These are phyloP conservation scores for Vitis cinerea DNA, from an alignment of 164 flowering plant species.

Conservation along the genomic window DNA sequence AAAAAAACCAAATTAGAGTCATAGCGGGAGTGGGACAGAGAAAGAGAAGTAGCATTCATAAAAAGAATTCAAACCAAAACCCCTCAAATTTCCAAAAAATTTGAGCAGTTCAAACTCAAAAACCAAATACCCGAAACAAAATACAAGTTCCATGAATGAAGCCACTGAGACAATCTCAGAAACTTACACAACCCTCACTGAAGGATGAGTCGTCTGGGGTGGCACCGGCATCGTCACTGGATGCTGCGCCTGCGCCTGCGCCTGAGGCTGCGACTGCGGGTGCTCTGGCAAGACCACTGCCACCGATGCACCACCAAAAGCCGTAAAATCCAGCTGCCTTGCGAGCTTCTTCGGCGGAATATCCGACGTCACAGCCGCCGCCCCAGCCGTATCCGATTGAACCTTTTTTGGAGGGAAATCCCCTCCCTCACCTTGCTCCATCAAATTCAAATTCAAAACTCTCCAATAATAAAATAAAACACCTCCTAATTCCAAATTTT, in stretches of 20 bases:
- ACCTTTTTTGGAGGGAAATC: conserved; percentile 51
- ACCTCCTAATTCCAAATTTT: conserved; percentile 5
- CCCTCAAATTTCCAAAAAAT: conserved; percentile 4
- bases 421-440: conserved; percentile 59
- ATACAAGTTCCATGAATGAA: background rate
- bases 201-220: conserved; percentile 29
- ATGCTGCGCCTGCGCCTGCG: conserved; percentile 19
- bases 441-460: conserved; percentile 27
- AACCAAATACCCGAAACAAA: background rate
- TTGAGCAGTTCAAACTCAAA: background rate
- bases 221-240: conserved; percentile 6
- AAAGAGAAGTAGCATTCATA: background rate
- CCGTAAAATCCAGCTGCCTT: conserved; percentile 89
- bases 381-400: conserved; percentile 23
- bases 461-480: background rate
- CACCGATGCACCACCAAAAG: conserved; percentile 21
- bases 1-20: background rate
- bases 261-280: conserved; percentile 18
- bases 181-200: conserved; percentile 41
- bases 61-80: background rate
- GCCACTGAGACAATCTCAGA: background rate
- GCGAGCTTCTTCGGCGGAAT: conserved; percentile 72
- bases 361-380: conserved; percentile 24
- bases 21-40: background rate
- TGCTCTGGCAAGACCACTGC: conserved; percentile 27